These are phyloP conservation scores for Penicillium italicum DNA, from an alignment of 2,329 filamentous ascomycete genomes.

Conservation along the genomic window DNA sequence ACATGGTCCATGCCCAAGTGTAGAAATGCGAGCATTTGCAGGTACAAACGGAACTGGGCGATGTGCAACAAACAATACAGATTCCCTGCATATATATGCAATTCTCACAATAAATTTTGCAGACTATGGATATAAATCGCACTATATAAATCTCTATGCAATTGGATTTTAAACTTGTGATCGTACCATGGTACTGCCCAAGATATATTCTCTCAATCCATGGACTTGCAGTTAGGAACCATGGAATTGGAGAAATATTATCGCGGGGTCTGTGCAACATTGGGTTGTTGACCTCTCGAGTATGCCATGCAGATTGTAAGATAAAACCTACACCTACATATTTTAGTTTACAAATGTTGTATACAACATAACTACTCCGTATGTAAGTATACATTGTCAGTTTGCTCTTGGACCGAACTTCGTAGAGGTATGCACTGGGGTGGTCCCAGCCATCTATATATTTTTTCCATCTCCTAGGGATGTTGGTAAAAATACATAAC, in stretches of 20 bases:
- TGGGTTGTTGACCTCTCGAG: not conserved
- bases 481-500: not conserved
- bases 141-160: not conserved
- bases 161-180: not conserved
- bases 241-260: not conserved
- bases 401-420: not conserved
- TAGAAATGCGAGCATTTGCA: not conserved
- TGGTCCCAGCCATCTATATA: not conserved
- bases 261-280: conserved; percentile 12
- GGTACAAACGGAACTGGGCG: not conserved
- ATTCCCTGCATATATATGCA: not conserved
- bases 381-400: not conserved
- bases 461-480: not conserved
- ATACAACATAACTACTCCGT: not conserved
- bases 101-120: not conserved
- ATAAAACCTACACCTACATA: not conserved
- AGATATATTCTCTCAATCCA: not conserved
- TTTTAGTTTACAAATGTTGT: not conserved
- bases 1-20: not conserved
- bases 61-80: not conserved
- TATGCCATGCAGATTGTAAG: conserved; percentile 8
- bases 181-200: not conserved
- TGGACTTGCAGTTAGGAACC: not conserved
- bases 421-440: not conserved
- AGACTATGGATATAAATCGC: not conserved